Percentiles rank a stretch among this genome's conserved stretches.
These are phyloP conservation scores for Amanita pseudoporphyria DNA, from an alignment of 768 basidiomycete species.

Conservation along the genomic window DNA sequence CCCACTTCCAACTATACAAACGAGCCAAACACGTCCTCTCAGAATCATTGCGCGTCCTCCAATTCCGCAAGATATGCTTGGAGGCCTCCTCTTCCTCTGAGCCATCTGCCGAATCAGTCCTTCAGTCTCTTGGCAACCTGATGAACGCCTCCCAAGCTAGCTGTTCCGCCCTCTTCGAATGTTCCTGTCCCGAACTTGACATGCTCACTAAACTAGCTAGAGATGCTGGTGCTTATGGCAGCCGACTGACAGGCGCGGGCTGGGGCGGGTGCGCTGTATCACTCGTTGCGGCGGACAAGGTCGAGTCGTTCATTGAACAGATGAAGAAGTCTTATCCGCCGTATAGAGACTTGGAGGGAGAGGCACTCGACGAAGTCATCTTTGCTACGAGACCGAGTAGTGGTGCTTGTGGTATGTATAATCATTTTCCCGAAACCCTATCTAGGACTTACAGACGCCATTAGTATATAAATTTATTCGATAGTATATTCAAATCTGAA, in stretches of 20 bases:
- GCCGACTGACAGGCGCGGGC: slow-evolving; percentile 84
- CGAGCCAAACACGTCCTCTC: too few species aligned
- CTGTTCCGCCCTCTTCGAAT: slow-evolving; percentile 63
- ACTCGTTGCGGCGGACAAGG: slow-evolving; percentile 50
- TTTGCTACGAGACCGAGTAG: slow-evolving; percentile 80
- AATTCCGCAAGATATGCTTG: too few species aligned
- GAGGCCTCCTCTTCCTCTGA: too few species aligned
- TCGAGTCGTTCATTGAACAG: slow-evolving; percentile 52
- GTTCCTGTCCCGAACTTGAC: slow-evolving; percentile 74
- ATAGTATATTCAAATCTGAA: too few species aligned
- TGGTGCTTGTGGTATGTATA: slow-evolving; percentile 65
- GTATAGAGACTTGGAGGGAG: slow-evolving; percentile 51
- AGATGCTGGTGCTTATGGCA: slow-evolving; percentile 69
- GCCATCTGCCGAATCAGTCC: too few species aligned
- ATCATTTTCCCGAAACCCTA: slow-evolving; percentile 2
- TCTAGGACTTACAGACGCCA: not conserved
- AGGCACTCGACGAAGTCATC: slow-evolving; percentile 52
- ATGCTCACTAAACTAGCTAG: slow-evolving; percentile 54
- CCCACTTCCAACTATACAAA: too few species aligned
- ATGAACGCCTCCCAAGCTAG: slow-evolving; percentile 66
- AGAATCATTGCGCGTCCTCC: too few species aligned
- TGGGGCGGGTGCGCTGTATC: slow-evolving; percentile 95
- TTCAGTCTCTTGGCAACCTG: too few species aligned
- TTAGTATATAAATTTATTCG: slow-evolving; percentile 3
- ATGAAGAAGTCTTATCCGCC: slow-evolving; percentile 52